Evolutionary conservation across 352 stramenopile species (phyloP).

Genomic region (Globisporangium parvum): DNA sequence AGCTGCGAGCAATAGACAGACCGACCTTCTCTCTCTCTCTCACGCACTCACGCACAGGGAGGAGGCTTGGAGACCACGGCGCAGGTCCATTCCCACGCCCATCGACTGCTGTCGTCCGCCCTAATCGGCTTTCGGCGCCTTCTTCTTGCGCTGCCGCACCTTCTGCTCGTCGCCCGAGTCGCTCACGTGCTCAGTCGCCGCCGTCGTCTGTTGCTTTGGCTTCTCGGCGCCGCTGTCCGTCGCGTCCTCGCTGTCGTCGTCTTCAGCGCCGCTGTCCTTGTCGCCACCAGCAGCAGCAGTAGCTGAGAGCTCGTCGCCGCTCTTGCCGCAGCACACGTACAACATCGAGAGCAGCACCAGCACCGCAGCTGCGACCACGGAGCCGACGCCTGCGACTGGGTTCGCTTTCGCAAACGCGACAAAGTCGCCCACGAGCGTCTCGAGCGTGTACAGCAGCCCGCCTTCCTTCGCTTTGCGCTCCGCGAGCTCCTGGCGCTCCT

Average conservation of each 20-base stretch:
- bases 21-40: background rate
- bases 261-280: slow-evolving; percentile 20
- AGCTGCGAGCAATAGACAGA: too few relatives aligned
- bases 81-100: background rate
- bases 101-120: slow-evolving; percentile 9
- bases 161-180: slow-evolving; percentile 30
- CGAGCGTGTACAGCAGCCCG: slow-evolving; percentile 38
- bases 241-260: slow-evolving; percentile 31
- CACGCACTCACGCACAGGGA: too few relatives aligned
- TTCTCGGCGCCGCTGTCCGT: slow-evolving; percentile 18
- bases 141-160: slow-evolving; percentile 74
- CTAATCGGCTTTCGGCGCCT: slow-evolving; percentile 64
- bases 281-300: slow-evolving; percentile 1
- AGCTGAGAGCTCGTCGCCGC: slow-evolving; percentile 20
- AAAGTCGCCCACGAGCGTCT: slow-evolving; percentile 32
- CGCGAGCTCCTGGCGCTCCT: slow-evolving; percentile 27
- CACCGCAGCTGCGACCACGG: slow-evolving; percentile 30
- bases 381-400: slow-evolving; percentile 41
- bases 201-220: slow-evolving; percentile 25
- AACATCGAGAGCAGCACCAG: slow-evolving; percentile 41
- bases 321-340: slow-evolving; percentile 55
- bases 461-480: slow-evolving; percentile 43
- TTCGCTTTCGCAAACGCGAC: slow-evolving; percentile 53
- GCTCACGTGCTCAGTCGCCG: slow-evolving; percentile 15
- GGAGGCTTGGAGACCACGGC: background rate